These are phyloP conservation scores for Tulasnella sp. DNA, from an alignment of 768 basidiomycete species.

Conservation along the genomic window DNA sequence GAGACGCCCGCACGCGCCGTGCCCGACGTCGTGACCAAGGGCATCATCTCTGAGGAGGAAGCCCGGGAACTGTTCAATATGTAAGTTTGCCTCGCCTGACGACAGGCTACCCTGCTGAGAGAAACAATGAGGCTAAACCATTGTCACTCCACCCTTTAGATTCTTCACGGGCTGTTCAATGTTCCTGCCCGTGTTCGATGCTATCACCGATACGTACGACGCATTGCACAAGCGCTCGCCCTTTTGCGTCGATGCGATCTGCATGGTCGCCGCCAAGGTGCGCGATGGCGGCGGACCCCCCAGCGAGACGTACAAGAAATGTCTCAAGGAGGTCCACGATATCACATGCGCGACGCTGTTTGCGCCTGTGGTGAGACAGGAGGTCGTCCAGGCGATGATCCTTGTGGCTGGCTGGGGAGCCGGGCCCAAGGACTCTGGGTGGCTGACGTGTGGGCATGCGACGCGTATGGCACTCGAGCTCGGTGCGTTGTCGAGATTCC, in stretches of 20 bases:
- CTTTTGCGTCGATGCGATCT: slow-evolving; percentile 84
- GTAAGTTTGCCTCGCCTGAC: slow-evolving; percentile 32
- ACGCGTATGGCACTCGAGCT: slow-evolving; percentile 94
- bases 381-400: slow-evolving; percentile 90
- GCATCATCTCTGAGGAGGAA: slow-evolving; percentile 65
- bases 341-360: slow-evolving; percentile 82
- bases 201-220: slow-evolving; percentile 70
- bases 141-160: slow-evolving; percentile 32
- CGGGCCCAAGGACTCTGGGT: slow-evolving; percentile 24
- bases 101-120: not conserved
- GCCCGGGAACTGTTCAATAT: slow-evolving; percentile 78
- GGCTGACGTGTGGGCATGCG: slow-evolving; percentile 53
- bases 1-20: not conserved
- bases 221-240: slow-evolving; percentile 79
- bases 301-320: slow-evolving; percentile 60
- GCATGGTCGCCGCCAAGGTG: slow-evolving; percentile 85
- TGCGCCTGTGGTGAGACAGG: slow-evolving; percentile 67
- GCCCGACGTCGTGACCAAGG: slow-evolving; percentile 64
- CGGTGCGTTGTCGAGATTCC: slow-evolving; percentile 36
- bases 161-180: slow-evolving; percentile 90
- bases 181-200: slow-evolving; percentile 81
- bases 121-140: not conserved
- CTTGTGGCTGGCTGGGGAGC: slow-evolving; percentile 70
- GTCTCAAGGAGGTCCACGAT: slow-evolving; percentile 71
- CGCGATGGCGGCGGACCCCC: slow-evolving; percentile 76